Base-by-base conservation (phyloP, 257 asterid genomes). In the Capsicum pubescens region DNA sequence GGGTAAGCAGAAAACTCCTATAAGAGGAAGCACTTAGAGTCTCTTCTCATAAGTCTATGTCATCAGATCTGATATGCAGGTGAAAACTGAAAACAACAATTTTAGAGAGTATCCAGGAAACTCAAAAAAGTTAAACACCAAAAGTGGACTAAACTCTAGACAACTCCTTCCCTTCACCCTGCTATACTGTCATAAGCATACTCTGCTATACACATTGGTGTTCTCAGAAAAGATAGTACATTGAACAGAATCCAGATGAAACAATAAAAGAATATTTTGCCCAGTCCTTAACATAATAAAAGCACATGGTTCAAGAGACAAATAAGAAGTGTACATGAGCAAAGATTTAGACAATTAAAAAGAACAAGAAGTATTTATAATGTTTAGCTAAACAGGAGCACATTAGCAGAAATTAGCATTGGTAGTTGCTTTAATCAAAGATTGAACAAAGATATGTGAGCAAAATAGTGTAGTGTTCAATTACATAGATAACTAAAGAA, bases 41-140 rank as follows among this genome's bases (percentile, higher is more conserved):
- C 81, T 52, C 21, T 50, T 76, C 63, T 76, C 81, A 76, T 26
- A 55, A 52, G 17, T 76, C 81, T 15, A 54, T 76, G 81, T 74
- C 19, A 48, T 50, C 44, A 76, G 52, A 26, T 52, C 46, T 52
- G n/a, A 52, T 74, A 74, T 76, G 78, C 59, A 56, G 12, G 74
- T 76, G 16, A 58, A 79, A 26, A 26, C 32, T 26, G 32, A 26
- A 61, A 52, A 14, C 59, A 86, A 57, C 13, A 58, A 54, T 32
- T 44, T 36, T 59, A 50, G 46, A 52, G 81, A n/a, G 79, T 26
- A 76, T 26, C 58, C 63, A 6, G 81, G 81, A 76, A 76, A 72
- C 59, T 21, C 81, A 76, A 76, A 26, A 52, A 76, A 21, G 46
- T 21, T 8, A 52, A 21, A 57, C 63, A 76, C 63, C 81, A 76